Conservation (phyloP, 2,329 filamentous ascomycete genomes). For the Didymella exigua region DNA sequence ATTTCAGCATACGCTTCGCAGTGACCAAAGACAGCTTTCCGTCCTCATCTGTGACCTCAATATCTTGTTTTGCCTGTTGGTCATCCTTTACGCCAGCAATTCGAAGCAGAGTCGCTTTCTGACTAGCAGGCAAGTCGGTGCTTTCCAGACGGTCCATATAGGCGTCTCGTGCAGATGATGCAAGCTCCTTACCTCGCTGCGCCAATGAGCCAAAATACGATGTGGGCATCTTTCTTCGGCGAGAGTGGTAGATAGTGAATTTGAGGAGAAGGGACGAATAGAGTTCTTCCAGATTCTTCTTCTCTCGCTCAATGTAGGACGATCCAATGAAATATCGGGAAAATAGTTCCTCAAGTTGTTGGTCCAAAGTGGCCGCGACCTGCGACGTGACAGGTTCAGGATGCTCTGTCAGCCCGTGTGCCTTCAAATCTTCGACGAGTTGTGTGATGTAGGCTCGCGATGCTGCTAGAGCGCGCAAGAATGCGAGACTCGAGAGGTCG, state of each 20-base stretch:
- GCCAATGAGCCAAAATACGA: constrained; percentile 92
- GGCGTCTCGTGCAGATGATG: constrained; percentile 85
- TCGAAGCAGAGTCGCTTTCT: constrained; percentile 87
- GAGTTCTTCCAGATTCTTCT: constrained; percentile 73
- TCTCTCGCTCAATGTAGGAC: constrained; percentile 69
- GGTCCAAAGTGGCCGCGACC: constrained; percentile 73
- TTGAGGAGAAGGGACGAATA: constrained; percentile 95
- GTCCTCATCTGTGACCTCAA: constrained; percentile 89
- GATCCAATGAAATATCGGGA: constrained; percentile 69
- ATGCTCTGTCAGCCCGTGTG: constrained; percentile 92
- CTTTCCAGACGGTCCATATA: constrained; percentile 90
- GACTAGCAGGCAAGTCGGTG: constrained; percentile 83
- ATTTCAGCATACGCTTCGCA: constrained; percentile 97
- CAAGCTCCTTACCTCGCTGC: constrained; percentile 85
- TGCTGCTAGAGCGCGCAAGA: constrained; percentile 86
- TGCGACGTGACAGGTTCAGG: constrained; percentile 89
- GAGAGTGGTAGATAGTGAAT: constrained; percentile 92
- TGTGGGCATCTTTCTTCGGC: constrained; percentile 83
- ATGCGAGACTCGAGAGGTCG: constrained; percentile 88
- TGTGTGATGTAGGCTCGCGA: constrained; percentile 86
- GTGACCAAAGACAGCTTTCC: constrained; percentile 81
- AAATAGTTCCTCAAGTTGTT: constrained; percentile 70
- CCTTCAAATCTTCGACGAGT: constrained; percentile 89
- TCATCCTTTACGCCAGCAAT: constrained; percentile 83
- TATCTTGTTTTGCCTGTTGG: constrained; percentile 78